A percentile compares a stretch with the other conserved stretches of the same genome.
Conservation (phyloP, 345 rosid species). For the Balakata baccata region DNA sequence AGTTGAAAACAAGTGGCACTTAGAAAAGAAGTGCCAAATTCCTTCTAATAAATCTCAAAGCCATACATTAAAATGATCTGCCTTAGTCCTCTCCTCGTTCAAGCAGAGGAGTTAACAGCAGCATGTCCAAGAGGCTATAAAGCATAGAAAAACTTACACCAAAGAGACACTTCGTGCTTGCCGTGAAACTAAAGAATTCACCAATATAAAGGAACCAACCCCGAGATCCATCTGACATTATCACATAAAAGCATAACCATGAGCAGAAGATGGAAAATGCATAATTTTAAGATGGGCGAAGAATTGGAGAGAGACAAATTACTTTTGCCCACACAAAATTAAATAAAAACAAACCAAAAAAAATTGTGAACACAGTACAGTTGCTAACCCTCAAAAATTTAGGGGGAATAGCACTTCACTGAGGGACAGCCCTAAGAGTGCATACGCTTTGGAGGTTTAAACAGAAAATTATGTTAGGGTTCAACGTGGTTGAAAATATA, state of each 20-base stretch:
- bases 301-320: not conserved
- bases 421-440: too few species aligned
- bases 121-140: not conserved
- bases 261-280: not conserved
- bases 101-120: not conserved
- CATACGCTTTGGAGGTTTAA: too few species aligned
- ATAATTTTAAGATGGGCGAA: too few species aligned
- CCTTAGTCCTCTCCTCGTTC: not conserved
- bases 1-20: not conserved
- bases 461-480: not conserved
- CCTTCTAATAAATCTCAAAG: not conserved
- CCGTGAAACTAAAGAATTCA: conserved; percentile 72
- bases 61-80: not conserved
- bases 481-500: not conserved
- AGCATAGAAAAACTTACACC: conserved; percentile 38
- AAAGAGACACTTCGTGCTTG: conserved; percentile 69
- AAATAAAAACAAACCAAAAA: not conserved
- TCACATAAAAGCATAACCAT: conserved; percentile 2
- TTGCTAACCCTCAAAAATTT: too few species aligned
- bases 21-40: not conserved
- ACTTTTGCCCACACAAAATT: not conserved
- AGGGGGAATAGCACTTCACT: too few species aligned
- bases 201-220: conserved; percentile 83
- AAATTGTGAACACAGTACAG: not conserved
- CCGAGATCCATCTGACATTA: conserved; percentile 88